Conservation (phyloP, 495 filamentous ascomycete species). For the Neurospora cerealis region DNA sequence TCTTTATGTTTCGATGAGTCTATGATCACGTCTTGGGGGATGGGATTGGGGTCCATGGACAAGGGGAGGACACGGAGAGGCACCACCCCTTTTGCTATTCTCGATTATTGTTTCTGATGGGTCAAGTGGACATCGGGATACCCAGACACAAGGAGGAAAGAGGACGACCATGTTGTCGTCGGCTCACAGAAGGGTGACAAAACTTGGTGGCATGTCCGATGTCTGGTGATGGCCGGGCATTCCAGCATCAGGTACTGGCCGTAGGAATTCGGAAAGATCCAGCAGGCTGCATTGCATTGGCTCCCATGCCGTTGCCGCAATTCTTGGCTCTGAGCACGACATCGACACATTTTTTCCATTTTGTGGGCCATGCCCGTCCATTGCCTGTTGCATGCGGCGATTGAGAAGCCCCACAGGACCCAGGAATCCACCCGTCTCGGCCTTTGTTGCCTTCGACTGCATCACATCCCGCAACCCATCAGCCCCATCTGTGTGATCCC, state of each 20-base stretch:
- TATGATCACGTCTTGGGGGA: background rate
- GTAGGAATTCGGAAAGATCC: background rate
- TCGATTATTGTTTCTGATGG: background rate
- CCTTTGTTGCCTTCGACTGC: background rate
- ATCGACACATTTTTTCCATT: constrained; percentile 14
- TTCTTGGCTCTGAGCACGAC: constrained; percentile 26
- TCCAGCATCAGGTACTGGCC: background rate
- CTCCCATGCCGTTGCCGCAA: constrained; percentile 10
- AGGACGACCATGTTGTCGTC: background rate
- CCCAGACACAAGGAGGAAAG: background rate
- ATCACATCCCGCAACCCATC: constrained; percentile 2
- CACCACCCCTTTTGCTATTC: background rate
- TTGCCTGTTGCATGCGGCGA: constrained; percentile 3
- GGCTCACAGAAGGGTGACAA: background rate
- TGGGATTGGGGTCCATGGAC: background rate
- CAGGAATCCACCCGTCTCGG: background rate
- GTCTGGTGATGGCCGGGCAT: background rate
- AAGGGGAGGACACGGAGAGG: background rate
- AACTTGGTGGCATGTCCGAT: background rate
- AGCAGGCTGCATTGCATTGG: background rate
- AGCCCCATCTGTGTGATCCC: background rate
- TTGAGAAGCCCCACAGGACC: constrained; percentile 1
- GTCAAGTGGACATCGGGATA: background rate
- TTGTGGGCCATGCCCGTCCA: background rate
- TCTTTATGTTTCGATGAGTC: background rate